Conservation (phyloP, 495 filamentous ascomycete species). For the Penicillium goetzii region DNA sequence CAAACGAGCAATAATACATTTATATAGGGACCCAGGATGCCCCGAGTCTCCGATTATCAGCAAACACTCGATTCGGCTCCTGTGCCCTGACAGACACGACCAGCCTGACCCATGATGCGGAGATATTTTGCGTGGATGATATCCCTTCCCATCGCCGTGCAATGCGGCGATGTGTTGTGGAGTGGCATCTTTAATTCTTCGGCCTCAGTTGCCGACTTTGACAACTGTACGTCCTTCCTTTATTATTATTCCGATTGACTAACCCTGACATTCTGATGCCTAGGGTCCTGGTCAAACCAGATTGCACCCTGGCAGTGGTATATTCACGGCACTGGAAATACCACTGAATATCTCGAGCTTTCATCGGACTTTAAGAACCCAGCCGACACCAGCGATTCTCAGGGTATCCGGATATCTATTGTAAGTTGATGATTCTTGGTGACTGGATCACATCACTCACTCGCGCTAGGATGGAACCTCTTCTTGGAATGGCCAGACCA, state of each 20-base stretch:
- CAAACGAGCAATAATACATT: background rate
- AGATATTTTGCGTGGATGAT: constrained; percentile 4
- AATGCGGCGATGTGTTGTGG: constrained; percentile 17
- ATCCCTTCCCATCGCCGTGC: constrained; percentile 11
- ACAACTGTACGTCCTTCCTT: constrained; percentile 23
- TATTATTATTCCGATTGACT: background rate
- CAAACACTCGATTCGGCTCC: background rate
- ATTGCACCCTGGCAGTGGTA: constrained; percentile 75
- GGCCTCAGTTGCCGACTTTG: constrained; percentile 14
- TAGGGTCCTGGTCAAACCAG: constrained; percentile 68
- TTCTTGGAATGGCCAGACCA: constrained; percentile 64
- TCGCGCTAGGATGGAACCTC: constrained; percentile 51
- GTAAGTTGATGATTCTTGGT: constrained; percentile 31
- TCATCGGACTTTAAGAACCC: constrained; percentile 66
- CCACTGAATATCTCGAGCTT: constrained; percentile 62
- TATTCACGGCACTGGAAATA: constrained; percentile 62
- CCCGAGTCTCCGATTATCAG: background rate
- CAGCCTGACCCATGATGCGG: background rate
- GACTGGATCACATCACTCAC: background rate
- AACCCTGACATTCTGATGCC: background rate
- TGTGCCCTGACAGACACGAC: no score
- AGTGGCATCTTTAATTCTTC: constrained; percentile 19
- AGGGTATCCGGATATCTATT: constrained; percentile 72
- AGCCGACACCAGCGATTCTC: constrained; percentile 59
- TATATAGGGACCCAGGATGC: background rate